A percentile compares a stretch with the other conserved stretches of the same genome.
Conservation (phyloP, 305 asterid genomes). For the Lippia alba region DNA sequence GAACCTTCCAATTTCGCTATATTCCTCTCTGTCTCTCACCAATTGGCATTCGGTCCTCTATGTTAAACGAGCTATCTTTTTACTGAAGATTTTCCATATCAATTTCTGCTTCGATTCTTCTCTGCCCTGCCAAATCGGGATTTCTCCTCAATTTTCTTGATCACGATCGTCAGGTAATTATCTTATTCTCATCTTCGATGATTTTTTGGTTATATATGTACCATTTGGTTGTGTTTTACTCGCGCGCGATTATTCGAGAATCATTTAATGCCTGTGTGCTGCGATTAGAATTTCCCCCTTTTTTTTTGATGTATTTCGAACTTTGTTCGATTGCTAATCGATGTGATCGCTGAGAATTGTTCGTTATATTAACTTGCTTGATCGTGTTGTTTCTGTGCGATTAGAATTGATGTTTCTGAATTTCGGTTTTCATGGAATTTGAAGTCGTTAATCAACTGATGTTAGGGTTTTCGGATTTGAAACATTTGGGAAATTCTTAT, state of each 20-base stretch:
- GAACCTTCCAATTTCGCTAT: conserved; percentile 31
- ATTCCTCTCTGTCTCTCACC: neutral
- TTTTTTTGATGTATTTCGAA: neutral
- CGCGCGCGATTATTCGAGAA: neutral
- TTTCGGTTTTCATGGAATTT: neutral
- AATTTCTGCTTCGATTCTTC: conserved; percentile 14
- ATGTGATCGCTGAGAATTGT: conserved; percentile 16
- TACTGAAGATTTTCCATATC: neutral
- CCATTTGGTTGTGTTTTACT: neutral
- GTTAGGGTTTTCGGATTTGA: conserved; percentile 1
- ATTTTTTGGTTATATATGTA: neutral
- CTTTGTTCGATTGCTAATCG: neutral
- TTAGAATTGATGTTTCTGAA: no score
- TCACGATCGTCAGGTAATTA: conserved; percentile 17
- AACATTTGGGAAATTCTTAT: neutral
- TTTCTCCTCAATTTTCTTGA: neutral
- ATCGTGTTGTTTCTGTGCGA: neutral
- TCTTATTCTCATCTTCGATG: neutral
- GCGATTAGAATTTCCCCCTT: neutral
- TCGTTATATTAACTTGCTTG: neutral
- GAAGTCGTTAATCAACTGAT: neutral
- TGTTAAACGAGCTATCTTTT: neutral
- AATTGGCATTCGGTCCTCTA: no score
- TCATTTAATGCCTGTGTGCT: neutral
- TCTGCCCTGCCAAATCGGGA: conserved; percentile 12